Base-by-base conservation (phyloP, 495 filamentous ascomycete species). In the Penicillium arizonense region DNA sequence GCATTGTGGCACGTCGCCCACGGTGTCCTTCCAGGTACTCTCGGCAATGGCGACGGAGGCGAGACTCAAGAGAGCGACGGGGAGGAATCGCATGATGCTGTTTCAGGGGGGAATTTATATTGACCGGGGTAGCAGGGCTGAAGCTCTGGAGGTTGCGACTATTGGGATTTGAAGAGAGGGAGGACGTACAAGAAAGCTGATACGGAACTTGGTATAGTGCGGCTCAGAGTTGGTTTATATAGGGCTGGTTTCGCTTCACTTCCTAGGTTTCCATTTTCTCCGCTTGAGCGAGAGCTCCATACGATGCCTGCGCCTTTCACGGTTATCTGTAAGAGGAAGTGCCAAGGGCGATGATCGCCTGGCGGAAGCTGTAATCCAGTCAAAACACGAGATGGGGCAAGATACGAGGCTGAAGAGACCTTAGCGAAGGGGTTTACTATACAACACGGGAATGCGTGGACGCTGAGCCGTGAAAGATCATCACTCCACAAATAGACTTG, bases 1-100 rank as follows among this genome's bases (percentile, higher is more conserved):
- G 24, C 47, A 50, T 23, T 50, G 35, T 9, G 37, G 47, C 10
- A 50, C 36, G 36, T 50, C 47, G 5, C 47, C 47, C 2, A 50
- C 47, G 12, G 40, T 18, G 8, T 50, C 47, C 14, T 42, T 12
- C 47, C 47, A 50, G 4, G 47, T 39, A 1, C 40, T 23, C 10
- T 42, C 47, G 47, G 36, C 47, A 5, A 28, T 35, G 37, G 47
- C 24, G 36, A 33, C 3, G 14, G 36, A 40, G 23, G 47, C 47
- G 13, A 50, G 37, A 23, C 21, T 26, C 3, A 50, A 8, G 36
- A 50, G 23, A 12, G 35, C 13, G 23, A 41, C 0, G n/a, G 47
- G 21, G 24, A 38, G 28, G 28, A 50, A 32, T 3, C 47, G 47
- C 47, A 50, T 50, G 14, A 18, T 18, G 18, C 18, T 18, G 18